Evolutionary conservation across 2,329 filamentous ascomycete species (phyloP).

Genomic region (Ceratocystis diversiconidia): DNA sequence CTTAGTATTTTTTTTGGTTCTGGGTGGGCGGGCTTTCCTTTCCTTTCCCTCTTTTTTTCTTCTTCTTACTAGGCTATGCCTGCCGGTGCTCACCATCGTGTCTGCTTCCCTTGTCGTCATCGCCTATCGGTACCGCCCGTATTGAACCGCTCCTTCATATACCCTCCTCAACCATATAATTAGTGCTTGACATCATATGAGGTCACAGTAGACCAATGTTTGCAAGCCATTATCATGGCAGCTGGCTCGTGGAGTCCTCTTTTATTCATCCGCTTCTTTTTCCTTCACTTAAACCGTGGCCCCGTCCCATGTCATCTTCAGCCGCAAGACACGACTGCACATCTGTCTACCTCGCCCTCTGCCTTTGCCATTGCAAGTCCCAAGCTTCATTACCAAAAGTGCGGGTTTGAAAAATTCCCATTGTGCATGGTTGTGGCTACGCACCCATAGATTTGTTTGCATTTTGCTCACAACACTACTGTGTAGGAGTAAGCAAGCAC

Average conservation of each 20-base stretch:
- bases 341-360: background rate
- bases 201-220: background rate
- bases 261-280: background rate
- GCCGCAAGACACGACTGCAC: background rate
- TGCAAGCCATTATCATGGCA: background rate
- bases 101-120: background rate
- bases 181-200: slow-evolving; percentile 1
- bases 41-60: background rate
- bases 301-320: background rate
- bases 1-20: background rate
- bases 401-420: background rate
- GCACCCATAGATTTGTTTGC: background rate
- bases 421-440: background rate
- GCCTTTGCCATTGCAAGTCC: background rate
- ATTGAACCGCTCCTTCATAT: background rate
- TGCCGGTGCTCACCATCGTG: background rate
- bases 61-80: background rate
- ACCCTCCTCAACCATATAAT: background rate
- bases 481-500: background rate
- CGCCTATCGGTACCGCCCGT: background rate
- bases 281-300: background rate
- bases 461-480: too few species aligned
- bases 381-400: background rate
- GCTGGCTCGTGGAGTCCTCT: background rate
- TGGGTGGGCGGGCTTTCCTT: background rate